Evolutionary conservation across 2,329 filamentous ascomycete genomes (phyloP).

Genomic region (Akanthomyces uredinophilus): DNA sequence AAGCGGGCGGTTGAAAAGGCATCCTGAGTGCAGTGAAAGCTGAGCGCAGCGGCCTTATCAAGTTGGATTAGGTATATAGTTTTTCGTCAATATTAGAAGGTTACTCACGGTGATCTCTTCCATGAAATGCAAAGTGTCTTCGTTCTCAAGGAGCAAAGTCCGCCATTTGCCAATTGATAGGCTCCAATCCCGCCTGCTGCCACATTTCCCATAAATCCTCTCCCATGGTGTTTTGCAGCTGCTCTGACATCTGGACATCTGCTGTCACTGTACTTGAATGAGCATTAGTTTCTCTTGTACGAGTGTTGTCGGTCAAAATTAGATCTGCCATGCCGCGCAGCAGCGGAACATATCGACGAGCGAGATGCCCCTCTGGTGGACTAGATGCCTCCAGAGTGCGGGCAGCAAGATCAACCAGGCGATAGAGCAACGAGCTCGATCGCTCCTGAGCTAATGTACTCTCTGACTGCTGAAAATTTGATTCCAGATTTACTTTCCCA

Average conservation of each 20-base stretch:
- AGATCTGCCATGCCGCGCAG: slow-evolving; percentile 2
- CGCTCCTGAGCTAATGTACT: not conserved
- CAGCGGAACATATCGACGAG: not conserved
- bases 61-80: too few species aligned
- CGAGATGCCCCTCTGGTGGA: slow-evolving; percentile 1
- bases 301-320: not conserved
- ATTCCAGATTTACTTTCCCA: not conserved
- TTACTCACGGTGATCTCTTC: too few species aligned
- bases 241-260: not conserved
- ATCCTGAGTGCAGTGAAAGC: too few species aligned
- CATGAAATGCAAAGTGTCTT: too few species aligned
- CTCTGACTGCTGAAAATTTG: not conserved
- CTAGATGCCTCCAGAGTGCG: slow-evolving; percentile 1
- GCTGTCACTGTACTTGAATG: not conserved
- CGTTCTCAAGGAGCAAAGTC: not conserved
- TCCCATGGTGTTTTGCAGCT: not conserved
- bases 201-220: slow-evolving; percentile 2
- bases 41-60: too few species aligned
- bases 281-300: not conserved
- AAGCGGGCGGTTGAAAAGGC: not conserved
- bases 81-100: too few species aligned
- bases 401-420: not conserved
- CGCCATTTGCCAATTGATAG: not conserved
- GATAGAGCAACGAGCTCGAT: not conserved
- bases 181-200: slow-evolving; percentile 3